Base-by-base conservation (phyloP, 768 basidiomycete genomes). In the Pseudohyphozyma bogoriensis region DNA sequence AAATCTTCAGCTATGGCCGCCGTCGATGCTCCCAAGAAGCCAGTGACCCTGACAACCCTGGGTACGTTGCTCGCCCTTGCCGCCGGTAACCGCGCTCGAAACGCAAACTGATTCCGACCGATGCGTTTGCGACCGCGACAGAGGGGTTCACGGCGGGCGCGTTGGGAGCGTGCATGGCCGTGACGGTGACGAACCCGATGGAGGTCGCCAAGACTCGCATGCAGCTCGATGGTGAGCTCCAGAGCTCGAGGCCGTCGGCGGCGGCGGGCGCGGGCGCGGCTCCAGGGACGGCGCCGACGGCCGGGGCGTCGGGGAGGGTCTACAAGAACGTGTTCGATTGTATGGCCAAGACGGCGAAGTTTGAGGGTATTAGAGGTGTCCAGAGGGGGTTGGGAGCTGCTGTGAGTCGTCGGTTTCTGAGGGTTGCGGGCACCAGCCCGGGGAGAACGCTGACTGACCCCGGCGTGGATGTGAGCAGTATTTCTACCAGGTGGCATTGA, bases 161-260 rank as follows among this genome's bases (percentile, higher is more conserved):
- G 31, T 72, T 91, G 54, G 95, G 93, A 53, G 95, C 91, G 59
- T 88, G 83, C 73, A 84, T 86, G 46, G 92, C 92, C 40, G 91
- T 92, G 66, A 69, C 39, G 5, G 40, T 42, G 18, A 42, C 40
- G 9, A 42, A 42, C 40, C 40, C 40, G 40, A 63, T 64, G 44
- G 73, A 74, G 69, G 89, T 91, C 26, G 87, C 88, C 47, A 97
- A 97, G 76, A 97, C 95, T 40, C 85, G 93, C 56, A 76, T 99
- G 54, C 95, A 99, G 73, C 80, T 99, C 31, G 91, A 99, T 71
- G 95, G 93, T 29, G 95, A 97, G 74, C 81, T 99, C 18, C 83
- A 87, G 36, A n/a, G n/a, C 2, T 16, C 20, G 20, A 42, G 24
- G 20, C 40, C 11, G 40, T 22, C 8, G 40, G 40, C 15, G 40